Evolutionary conservation across 2,329 filamentous ascomycete species (phyloP), one percentile per base, ranked within the genome.

Genomic region (Fusarium poae): DNA sequence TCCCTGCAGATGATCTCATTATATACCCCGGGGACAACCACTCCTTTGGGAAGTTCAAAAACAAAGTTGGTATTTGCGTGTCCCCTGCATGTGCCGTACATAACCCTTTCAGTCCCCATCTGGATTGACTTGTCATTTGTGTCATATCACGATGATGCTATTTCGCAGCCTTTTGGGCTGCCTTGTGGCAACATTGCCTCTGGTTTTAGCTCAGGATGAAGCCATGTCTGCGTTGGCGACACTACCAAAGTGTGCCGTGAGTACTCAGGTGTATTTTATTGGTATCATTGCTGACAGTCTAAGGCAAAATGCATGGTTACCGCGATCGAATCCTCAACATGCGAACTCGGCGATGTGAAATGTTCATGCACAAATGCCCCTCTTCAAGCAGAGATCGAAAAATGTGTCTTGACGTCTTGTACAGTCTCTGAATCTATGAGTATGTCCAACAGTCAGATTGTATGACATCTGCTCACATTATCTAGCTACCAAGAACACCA

Each of bases 171-270:
- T 52, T 21, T 37, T 52, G 10, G 23, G 25, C 15, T 42, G 7
- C n/a, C 23, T 43, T 15, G 15, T 52, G 49, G 49, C 25, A 12
- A 21, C n/a, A 12, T 42, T 43, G 25, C 49, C 49, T 29, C 18
- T 37, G 15, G 60, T 30, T 50, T 23, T 53, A 44, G 50, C 64
- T 23, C 43, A 52, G 20, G 48, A 54, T 11, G 25, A 37, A n/a
- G 21, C 62, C 13, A 8, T 49, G 11, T 42, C 65, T 35, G 46
- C 46, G 23, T 30, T 76, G 18, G 51, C 67, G 4, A 30, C 51
- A n/a, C 59, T 78, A 46, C 78, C 77, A 0, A n/a, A 64, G 9
- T 79, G 77, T 70, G 77, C 77, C 39, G 77, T 79, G 67, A 44
- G 77, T 71, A 11, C 4, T 7, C 6, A 6, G 11, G n/a, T 11